Conservation (phyloP, 129 eudicot species). For the Lonicera japonica region DNA sequence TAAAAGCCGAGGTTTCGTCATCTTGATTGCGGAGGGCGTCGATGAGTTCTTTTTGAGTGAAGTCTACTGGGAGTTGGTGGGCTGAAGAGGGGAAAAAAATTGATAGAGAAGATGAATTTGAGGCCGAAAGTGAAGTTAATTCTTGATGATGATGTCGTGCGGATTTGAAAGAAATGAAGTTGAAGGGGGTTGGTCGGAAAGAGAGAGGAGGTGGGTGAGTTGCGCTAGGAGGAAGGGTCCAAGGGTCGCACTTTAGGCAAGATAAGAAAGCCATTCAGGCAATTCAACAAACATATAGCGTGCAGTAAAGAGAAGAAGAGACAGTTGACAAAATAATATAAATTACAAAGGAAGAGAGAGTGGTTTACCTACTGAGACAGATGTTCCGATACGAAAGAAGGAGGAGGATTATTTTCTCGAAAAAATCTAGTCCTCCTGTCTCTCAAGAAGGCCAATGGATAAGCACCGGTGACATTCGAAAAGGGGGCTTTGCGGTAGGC, state of each 20-base stretch:
- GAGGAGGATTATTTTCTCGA: too few species aligned
- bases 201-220: slow-evolving; percentile 15
- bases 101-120: slow-evolving; percentile 29
- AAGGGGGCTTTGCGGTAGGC: too few species aligned
- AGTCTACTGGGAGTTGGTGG: slow-evolving; percentile 26
- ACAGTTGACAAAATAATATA: not conserved
- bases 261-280: slow-evolving; percentile 57
- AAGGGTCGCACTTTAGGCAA: slow-evolving; percentile 51
- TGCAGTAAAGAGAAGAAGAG: too few species aligned
- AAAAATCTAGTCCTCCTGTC: too few species aligned
- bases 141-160: not conserved
- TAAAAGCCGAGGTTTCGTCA: slow-evolving; percentile 51
- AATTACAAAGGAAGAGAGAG: not conserved
- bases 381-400: too few species aligned
- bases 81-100: slow-evolving; percentile 15
- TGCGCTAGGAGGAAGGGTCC: slow-evolving; percentile 26
- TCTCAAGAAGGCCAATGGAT: too few species aligned
- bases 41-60: slow-evolving; percentile 56
- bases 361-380: too few species aligned
- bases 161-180: slow-evolving; percentile 24
- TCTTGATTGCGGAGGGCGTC: slow-evolving; percentile 45
- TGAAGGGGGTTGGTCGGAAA: slow-evolving; percentile 24
- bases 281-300: slow-evolving; percentile 27
- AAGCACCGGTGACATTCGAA: too few species aligned
- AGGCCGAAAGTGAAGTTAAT: slow-evolving; percentile 25